Conservation (phyloP, 768 basidiomycete species). For the Pulveroboletus sp. region DNA sequence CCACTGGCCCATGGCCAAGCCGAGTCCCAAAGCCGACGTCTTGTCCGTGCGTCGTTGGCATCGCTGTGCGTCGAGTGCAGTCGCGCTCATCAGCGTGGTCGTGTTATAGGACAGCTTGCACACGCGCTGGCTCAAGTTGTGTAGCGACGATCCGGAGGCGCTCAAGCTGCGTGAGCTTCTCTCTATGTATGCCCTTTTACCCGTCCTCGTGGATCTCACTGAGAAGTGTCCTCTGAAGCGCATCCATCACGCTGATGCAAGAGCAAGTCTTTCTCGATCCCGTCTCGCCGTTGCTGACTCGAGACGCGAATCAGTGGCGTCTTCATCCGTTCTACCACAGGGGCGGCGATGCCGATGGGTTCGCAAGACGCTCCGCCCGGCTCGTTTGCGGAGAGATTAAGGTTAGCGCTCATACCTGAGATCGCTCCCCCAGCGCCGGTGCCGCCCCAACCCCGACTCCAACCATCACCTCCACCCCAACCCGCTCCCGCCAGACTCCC, state of each 20-base stretch:
- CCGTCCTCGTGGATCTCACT: slow-evolving; percentile 5
- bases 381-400: background rate
- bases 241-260: slow-evolving; percentile 22
- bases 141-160: slow-evolving; percentile 22
- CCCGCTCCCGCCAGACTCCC: background rate
- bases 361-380: slow-evolving; percentile 4
- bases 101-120: slow-evolving; percentile 20
- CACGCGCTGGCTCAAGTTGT: slow-evolving; percentile 24
- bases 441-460: background rate
- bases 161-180: slow-evolving; percentile 21
- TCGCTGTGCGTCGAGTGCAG: too few relatives aligned
- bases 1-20: slow-evolving; percentile 20
- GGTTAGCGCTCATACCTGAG: background rate
- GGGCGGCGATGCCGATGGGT: background rate
- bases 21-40: slow-evolving; percentile 1
- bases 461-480: background rate
- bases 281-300: slow-evolving; percentile 7
- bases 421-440: background rate
- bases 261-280: slow-evolving; percentile 17
- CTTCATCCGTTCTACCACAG: slow-evolving; percentile 11
- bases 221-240: slow-evolving; percentile 4
- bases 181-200: slow-evolving; percentile 21
- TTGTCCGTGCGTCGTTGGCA: slow-evolving; percentile 14
- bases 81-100: background rate
- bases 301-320: slow-evolving; percentile 9